These are phyloP conservation scores for Trametes cubensis DNA, from an alignment of 768 basidiomycete genomes.

Conservation along the genomic window DNA sequence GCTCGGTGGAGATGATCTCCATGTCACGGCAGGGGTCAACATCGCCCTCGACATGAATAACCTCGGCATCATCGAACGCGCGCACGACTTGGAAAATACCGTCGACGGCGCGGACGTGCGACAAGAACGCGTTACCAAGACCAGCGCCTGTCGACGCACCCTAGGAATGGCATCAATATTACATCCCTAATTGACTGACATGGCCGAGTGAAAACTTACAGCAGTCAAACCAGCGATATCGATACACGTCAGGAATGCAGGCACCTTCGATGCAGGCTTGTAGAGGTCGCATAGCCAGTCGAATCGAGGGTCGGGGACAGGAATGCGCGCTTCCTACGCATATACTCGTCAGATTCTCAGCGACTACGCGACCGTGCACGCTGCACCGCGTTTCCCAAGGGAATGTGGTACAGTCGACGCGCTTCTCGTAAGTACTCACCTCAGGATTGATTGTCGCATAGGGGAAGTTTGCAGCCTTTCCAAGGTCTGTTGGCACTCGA, in stretches of 20 bases:
- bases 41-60: conserved; percentile 98
- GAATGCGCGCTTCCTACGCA: conserved; percentile 81
- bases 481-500: conserved; percentile 60
- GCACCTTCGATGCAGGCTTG: conserved; percentile 86
- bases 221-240: conserved; percentile 98
- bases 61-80: conserved; percentile 98
- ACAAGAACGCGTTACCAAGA: conserved; percentile 96
- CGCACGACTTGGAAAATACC: conserved; percentile 99
- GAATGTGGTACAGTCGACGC: neutral
- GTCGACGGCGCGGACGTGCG: conserved; percentile 96
- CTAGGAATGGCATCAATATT: conserved; percentile 36
- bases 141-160: conserved; percentile 98
- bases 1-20: conserved; percentile 94
- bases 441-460: conserved; percentile 94
- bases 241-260: conserved; percentile 95
- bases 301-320: conserved; percentile 91
- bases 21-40: conserved; percentile 95
- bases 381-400: neutral
- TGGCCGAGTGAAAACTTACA: conserved; percentile 44
- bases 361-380: neutral
- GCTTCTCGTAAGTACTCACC: conserved; percentile 28
- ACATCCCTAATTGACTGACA: neutral
- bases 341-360: neutral
- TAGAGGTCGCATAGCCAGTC: conserved; percentile 92
- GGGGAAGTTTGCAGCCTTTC: conserved; percentile 96